phyloP scores from a whole-genome alignment of 441 rosid genomes.

The Syzygium syzygioides region DNA sequence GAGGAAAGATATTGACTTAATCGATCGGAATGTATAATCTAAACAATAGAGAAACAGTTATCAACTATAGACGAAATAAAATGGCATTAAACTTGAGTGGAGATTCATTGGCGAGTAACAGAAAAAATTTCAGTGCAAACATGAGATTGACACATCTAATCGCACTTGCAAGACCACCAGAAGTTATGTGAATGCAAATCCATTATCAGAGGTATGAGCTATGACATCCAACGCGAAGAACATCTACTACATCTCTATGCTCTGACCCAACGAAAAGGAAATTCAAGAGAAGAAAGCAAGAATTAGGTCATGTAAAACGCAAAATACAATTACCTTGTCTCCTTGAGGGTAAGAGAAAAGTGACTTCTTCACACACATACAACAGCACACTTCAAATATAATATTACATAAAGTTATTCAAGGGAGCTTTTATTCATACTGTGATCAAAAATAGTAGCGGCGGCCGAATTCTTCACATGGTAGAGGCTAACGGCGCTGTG shows the following conservation, averaged over 20 bases:
- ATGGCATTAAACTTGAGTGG: neutral
- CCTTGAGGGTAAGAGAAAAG: neutral
- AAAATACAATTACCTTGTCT: neutral
- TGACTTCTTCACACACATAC: neutral
- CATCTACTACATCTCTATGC: neutral
- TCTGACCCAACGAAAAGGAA: neutral
- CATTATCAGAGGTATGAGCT: neutral
- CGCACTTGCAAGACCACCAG: neutral
- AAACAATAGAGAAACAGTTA: neutral
- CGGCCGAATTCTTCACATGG: neutral
- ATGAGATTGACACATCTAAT: neutral
- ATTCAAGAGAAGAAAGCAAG: neutral
- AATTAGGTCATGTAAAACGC: neutral
- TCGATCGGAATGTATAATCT: neutral
- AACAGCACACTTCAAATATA: neutral
- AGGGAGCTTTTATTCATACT: neutral
- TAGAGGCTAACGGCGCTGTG: neutral
- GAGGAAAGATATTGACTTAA: neutral
- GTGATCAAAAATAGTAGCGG: neutral
- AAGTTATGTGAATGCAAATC: neutral
- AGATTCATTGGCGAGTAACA: neutral
- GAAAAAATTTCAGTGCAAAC: neutral
- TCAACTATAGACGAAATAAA: rapidly evolving
- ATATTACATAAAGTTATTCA: neutral
- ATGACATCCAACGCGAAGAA: neutral